Evolutionary conservation across 768 basidiomycete genomes (phyloP), one percentile per base, ranked within the genome.

Genomic region (Serendipita indica): DNA sequence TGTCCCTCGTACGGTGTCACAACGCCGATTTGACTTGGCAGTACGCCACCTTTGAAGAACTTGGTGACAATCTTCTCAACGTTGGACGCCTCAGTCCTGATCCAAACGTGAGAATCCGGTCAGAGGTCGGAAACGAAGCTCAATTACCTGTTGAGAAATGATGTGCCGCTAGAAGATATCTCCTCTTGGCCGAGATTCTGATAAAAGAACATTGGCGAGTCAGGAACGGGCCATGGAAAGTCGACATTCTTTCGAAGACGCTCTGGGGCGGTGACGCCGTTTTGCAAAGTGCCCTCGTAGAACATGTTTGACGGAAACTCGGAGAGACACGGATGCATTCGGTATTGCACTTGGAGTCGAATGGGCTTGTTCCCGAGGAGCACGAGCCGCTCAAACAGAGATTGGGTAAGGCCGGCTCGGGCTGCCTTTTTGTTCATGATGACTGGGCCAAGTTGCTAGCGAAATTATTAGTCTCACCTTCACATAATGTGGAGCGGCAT

Each of bases 401-500:
- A 99, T 67, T 98, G 96, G 0, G 93, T 97, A 35, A 99, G 79
- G 18, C 96, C 96, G 3, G 96, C 96, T n/a, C 92, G 88, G 1
- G 96, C 94, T 0, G 96, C 96, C 68, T 99, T 98, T 80, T 99
- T 99, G 80, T 98, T 99, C 96, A 99, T 98, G 69, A 99, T 97
- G 66, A 98, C 96, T 4, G 96, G 96, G 0, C 96, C 96, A 54
- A 98, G 83, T 77, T 98, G 96, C 75, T 87, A 68, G 33, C 57
- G 32, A 43, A 6, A 18, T 37, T 45, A 60, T 64, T 39, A 64
- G 52, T 32, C 25, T 60, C 52, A 60, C 28, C 32, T 46, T 59
- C 41, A 18, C 43, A 59, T 32, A 13, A 41, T 18, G 49, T 59
- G 39, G n/a, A 2, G 49, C n/a, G 62, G 66, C n/a, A n/a, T 41